phyloP scores from a whole-genome alignment of 2,329 filamentous ascomycete genomes.

The Shiraia bambusicola region DNA sequence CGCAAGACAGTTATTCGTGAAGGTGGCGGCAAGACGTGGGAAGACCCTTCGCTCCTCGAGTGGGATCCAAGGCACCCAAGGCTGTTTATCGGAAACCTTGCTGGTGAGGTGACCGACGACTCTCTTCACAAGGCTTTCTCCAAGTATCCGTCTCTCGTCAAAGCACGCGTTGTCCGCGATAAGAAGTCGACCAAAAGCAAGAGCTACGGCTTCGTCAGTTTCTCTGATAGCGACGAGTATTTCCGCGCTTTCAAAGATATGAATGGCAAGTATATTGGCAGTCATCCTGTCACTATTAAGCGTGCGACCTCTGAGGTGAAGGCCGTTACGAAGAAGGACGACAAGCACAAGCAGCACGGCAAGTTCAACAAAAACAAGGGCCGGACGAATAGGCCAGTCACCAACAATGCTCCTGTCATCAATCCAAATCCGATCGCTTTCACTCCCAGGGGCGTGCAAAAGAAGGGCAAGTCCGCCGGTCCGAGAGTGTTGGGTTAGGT shows the following conservation, averaged over 20 bases:
- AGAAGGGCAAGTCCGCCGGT: conserved; percentile 34
- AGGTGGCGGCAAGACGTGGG: conserved; percentile 91
- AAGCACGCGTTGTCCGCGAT: conserved; percentile 90
- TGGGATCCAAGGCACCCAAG: conserved; percentile 96
- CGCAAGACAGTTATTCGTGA: conserved; percentile 85
- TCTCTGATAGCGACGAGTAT: conserved; percentile 92
- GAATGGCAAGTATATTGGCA: conserved; percentile 99
- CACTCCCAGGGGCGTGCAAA: conserved; percentile 32
- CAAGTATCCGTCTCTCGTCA: conserved; percentile 83
- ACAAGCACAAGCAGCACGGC: conserved; percentile 36
- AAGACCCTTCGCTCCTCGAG: conserved; percentile 82
- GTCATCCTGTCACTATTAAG: conserved; percentile 84
- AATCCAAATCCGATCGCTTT: conserved; percentile 23
- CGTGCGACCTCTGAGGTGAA: conserved; percentile 92
- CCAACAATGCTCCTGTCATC: conserved; percentile 14
- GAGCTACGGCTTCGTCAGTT: conserved; percentile 95
- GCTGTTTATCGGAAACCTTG: conserved; percentile 93
- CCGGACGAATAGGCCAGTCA: conserved; percentile 12
- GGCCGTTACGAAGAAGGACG: conserved; percentile 60
- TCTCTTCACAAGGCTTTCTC: conserved; percentile 91
- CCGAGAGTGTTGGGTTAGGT: conserved; percentile 29
- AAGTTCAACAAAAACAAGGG: conserved; percentile 53
- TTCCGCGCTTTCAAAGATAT: conserved; percentile 96
- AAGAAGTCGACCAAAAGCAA: conserved; percentile 96
- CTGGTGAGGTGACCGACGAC: conserved; percentile 96